Evolutionary conservation across 805 yeast genomes (phyloP).

Genomic region (Kuraishia molischiana): DNA sequence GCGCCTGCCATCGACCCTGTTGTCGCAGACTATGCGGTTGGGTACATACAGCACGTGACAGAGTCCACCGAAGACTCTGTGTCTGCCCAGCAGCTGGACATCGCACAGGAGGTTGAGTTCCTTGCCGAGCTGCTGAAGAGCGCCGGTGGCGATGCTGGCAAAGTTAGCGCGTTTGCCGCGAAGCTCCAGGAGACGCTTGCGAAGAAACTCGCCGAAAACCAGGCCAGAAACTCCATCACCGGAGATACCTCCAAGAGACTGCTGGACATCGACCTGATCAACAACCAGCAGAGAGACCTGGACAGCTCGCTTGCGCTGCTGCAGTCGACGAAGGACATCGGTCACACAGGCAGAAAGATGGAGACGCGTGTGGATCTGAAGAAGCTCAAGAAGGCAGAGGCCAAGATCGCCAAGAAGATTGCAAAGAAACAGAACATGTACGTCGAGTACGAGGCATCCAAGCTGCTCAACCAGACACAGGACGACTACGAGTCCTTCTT

Average conservation of each 20-base stretch:
- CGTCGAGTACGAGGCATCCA: slow-evolving; percentile 91
- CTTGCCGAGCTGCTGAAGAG: slow-evolving; percentile 53
- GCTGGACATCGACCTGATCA: slow-evolving; percentile 64
- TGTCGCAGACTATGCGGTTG: slow-evolving; percentile 84
- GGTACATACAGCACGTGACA: slow-evolving; percentile 80
- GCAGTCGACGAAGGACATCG: slow-evolving; percentile 77
- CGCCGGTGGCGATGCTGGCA: slow-evolving; percentile 70
- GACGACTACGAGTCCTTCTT: slow-evolving; percentile 92
- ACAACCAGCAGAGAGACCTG: slow-evolving; percentile 61
- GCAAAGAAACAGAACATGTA: slow-evolving; percentile 78
- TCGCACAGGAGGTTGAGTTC: slow-evolving; percentile 59
- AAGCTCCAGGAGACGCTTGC: slow-evolving; percentile 38
- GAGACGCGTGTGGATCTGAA: slow-evolving; percentile 94
- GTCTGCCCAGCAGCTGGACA: slow-evolving; percentile 60
- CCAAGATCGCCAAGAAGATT: slow-evolving; percentile 93
- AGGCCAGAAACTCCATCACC: slow-evolving; percentile 65
- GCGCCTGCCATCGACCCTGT: slow-evolving; percentile 80
- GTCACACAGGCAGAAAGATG: slow-evolving; percentile 83
- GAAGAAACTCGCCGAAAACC: slow-evolving; percentile 51
- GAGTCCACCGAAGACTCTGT: slow-evolving; percentile 73
- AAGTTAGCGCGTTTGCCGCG: slow-evolving; percentile 38
- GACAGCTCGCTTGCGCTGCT: slow-evolving; percentile 68
- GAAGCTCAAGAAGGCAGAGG: slow-evolving; percentile 94
- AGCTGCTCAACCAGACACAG: slow-evolving; percentile 52
- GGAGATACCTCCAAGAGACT: slow-evolving; percentile 87